Conservation (phyloP, 225 moss, liverwort and hornwort species). For the Polytrichum commune region DNA sequence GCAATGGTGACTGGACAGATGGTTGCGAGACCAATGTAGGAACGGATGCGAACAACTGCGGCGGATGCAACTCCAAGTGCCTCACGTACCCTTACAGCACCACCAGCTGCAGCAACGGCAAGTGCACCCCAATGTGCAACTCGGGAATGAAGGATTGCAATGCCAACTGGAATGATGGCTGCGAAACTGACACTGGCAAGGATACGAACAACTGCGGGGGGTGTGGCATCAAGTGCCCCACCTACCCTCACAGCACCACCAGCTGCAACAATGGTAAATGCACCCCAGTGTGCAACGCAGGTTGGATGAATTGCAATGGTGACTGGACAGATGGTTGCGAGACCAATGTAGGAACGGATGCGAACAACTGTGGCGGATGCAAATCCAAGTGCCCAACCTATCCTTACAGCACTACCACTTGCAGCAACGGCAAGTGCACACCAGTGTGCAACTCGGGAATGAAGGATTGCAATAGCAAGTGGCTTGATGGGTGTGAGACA, state of each 20-base stretch:
- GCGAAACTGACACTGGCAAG: background rate
- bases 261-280: constrained; percentile 8
- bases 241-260: background rate
- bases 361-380: constrained; percentile 13
- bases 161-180: background rate
- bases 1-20: constrained; percentile 8
- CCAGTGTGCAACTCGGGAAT: constrained; percentile 9
- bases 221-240: background rate
- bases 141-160: constrained; percentile 18
- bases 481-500: constrained; percentile 6
- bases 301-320: constrained; percentile 4
- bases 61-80: constrained; percentile 11
- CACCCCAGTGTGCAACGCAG: constrained; percentile 8
- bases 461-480: constrained; percentile 10
- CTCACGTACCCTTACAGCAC: background rate
- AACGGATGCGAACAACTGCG: constrained; percentile 6
- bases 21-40: background rate
- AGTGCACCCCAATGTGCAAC: constrained; percentile 8
- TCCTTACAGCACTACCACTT: background rate
- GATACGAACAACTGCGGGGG: background rate
- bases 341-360: background rate
- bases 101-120: background rate
- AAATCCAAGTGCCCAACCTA: constrained; percentile 4
- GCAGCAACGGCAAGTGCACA: background rate
- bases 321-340: constrained; percentile 14